Evolutionary conservation across 2,329 filamentous ascomycete species (phyloP).

Genomic region (Alternaria sp.): DNA sequence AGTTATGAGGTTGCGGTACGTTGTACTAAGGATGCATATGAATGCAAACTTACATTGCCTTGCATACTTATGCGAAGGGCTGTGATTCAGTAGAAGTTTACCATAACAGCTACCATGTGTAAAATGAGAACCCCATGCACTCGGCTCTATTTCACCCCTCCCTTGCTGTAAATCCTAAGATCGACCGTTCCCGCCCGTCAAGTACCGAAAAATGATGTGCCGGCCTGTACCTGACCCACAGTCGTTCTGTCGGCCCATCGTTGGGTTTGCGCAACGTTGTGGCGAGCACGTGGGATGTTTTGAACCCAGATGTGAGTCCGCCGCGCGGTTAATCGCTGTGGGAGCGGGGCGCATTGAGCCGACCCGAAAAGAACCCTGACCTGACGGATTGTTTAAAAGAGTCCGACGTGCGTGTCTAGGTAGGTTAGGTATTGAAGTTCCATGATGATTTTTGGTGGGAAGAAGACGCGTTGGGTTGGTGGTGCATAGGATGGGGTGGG

Average conservation of each 20-base stretch:
- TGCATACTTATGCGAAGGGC: not conserved
- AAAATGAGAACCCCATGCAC: not conserved
- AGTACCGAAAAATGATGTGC: not conserved
- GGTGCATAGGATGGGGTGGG: not conserved
- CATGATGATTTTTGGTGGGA: too few species aligned
- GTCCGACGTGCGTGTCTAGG: too few species aligned
- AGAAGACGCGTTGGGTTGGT: not conserved
- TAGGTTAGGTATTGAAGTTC: too few species aligned
- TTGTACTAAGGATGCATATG: not conserved
- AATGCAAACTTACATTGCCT: not conserved
- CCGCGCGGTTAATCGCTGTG: slow-evolving; percentile 2
- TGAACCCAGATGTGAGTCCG: slow-evolving; percentile 4
- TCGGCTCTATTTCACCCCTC: not conserved
- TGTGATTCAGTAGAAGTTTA: not conserved
- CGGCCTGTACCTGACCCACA: not conserved
- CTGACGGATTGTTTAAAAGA: not conserved
- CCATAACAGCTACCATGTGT: not conserved
- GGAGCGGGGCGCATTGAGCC: not conserved
- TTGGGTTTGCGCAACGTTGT: not conserved
- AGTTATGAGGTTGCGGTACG: slow-evolving; percentile 27
- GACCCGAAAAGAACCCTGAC: not conserved
- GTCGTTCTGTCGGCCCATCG: not conserved
- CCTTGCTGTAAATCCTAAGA: not conserved
- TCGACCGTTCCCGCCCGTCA: not conserved
- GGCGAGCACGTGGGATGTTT: not conserved